Base-by-base conservation (phyloP, 148 eudicot species). In the Pouteria glomerata region DNA sequence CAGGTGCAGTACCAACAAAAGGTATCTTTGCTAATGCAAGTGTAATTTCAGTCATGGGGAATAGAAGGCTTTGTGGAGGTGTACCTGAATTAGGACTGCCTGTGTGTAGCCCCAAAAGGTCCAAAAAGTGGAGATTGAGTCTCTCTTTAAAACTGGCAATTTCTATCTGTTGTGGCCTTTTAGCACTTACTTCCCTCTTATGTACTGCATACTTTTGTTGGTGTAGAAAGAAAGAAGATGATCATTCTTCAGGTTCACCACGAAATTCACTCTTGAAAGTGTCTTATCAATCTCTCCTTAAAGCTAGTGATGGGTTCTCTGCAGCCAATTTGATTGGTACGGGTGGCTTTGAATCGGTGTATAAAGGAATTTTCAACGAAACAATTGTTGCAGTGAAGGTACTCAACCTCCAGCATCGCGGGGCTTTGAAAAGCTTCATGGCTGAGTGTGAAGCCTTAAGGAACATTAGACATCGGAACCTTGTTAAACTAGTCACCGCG, bases 31-130 rank as follows among this genome's bases (percentile, higher is more conserved):
- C 31, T 6, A 83, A 86, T 66, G 55, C 59, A 33, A 68, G 65
- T 59, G 82, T 53, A 41, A 31, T 73, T 41, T 77, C 75, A 16
- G 2, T 85, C 19, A 1, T n/a, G 1, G 86, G 86, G 21, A 85
- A 85, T 69, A 65, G 15, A 1, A 69, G 19, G 66, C 81, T 85
- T 0, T 83, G 85, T 62, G 86, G 89, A 52, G 86, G 86, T 18
- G 37, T 69, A 19, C 33, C 76, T 15, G 68, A 70, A 56, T 69
- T 81, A 8, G 70, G 74, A 3, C 52, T 85, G 1, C 85, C 83
- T 12, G 41, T 0, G 64, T 82, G 83, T 44, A 66, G 51, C 12
- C 56, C 37, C 16, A 66, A 16, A 16, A 2, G 3, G 34, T 23
- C 65, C 2, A 15, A 65, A 70, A 70, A 26, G 64, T 41, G 37